Percentiles rank a stretch among this genome's conserved stretches.
phyloP scores from a whole-genome alignment of 2,329 filamentous ascomycete genomes.

The Pseudohalonectria lignicola region DNA sequence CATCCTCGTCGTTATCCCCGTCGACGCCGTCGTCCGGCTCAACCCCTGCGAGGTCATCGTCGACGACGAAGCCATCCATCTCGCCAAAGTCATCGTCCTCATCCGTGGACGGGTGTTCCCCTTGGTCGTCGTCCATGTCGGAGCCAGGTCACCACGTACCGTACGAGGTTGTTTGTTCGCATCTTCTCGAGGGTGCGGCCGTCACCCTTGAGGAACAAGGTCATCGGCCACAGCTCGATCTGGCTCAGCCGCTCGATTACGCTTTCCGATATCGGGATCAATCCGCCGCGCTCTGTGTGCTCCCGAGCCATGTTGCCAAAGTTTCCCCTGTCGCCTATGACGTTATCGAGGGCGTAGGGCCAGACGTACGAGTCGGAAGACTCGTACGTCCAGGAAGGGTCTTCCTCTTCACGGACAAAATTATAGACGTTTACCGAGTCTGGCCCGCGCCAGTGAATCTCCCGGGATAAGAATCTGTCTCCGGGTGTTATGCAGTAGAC shows the following conservation, averaged over 20 bases:
- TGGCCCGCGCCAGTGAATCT: too few species aligned
- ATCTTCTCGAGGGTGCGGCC: neutral
- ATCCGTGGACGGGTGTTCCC: neutral
- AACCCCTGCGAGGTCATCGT: too few species aligned
- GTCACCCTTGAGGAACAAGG: neutral
- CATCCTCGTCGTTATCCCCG: neutral
- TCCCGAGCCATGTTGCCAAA: too few species aligned
- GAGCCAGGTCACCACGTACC: neutral
- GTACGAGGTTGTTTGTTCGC: neutral
- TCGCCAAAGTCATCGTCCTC: neutral
- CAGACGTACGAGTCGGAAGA: too few species aligned
- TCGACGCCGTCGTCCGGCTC: neutral
- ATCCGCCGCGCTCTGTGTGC: too few species aligned
- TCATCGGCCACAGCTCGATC: conserved; percentile 7
- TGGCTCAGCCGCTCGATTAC: neutral
- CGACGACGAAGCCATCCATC: neutral
- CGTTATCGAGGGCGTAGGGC: too few species aligned
- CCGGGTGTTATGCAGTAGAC: conserved; percentile 1
- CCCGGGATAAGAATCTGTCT: too few species aligned
- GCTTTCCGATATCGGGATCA: too few species aligned
- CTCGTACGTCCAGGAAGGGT: too few species aligned
- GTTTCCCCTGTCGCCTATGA: too few species aligned
- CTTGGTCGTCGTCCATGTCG: neutral
- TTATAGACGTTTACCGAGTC: too few species aligned
- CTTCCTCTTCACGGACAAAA: too few species aligned